These are phyloP conservation scores for Adiantum capillusveneris DNA, from an alignment of 75 land plant genomes.

Conservation along the genomic window DNA sequence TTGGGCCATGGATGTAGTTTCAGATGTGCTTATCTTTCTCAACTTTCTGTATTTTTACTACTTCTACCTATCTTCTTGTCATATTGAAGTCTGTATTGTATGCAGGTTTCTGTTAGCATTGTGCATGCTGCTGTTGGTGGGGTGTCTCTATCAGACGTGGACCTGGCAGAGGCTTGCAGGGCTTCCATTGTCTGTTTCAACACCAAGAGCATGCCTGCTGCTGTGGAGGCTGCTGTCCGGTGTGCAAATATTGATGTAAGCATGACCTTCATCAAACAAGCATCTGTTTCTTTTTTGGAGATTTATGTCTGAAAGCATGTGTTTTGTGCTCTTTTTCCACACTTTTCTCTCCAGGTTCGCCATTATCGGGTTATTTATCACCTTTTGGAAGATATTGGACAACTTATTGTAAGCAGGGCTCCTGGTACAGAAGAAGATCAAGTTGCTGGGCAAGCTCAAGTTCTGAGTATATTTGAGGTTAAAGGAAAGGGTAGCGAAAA, in stretches of 20 bases:
- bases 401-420: conserved; percentile 78
- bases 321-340: too few species aligned
- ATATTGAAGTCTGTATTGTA: not conserved
- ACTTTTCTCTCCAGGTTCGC: conserved; percentile 54
- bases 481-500: conserved; percentile 65
- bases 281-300: not conserved
- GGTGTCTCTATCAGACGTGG: conserved; percentile 83
- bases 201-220: conserved; percentile 40
- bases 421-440: conserved; percentile 74
- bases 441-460: conserved; percentile 80
- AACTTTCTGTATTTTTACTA: too few species aligned
- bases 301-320: too few species aligned
- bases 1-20: not conserved
- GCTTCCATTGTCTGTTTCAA: conserved; percentile 90
- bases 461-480: conserved; percentile 68
- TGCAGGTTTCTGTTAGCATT: conserved; percentile 77
- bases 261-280: not conserved
- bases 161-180: conserved; percentile 75
- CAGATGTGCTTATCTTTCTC: too few species aligned
- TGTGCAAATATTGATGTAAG: conserved; percentile 67
- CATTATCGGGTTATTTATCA: conserved; percentile 81
- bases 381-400: conserved; percentile 82
- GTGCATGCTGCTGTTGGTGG: conserved; percentile 87
- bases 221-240: conserved; percentile 52
- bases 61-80: too few species aligned